Evolutionary conservation across 176 grass and related monocot genomes (phyloP), one percentile per base, ranked within the genome.

Genomic region (Musa acuminata): DNA sequence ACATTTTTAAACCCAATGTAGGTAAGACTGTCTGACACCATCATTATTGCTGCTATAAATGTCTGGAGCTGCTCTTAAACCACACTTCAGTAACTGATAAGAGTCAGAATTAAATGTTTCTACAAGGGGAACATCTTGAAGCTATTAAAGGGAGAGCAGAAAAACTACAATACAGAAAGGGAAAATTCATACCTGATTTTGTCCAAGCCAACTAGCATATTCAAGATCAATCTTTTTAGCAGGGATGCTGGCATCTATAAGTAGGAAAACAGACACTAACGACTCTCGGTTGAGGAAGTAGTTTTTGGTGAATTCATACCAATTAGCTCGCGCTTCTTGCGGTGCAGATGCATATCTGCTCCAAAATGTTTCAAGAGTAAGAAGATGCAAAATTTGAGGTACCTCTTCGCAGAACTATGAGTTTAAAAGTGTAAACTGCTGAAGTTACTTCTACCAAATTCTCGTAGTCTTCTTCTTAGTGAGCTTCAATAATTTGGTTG

Each of bases 211-310:
- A 82, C 95, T 93, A 70, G 95, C 90, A 81, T 93, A 98, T 69
- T 98, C 95, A 83, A 98, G 90, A 87, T 98, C 95, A 76, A 98
- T 93, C 81, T 98, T 89, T 78, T 98, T 98, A 59, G 88, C 84
- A 51, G 95, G 95, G 62, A 98, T 98, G 86, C 90, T 98, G 70
- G 90, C 95, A 94, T 98, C 90, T 80, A 93, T 85, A 84, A 98
- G 90, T 52, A 98, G 84, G 78, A 98, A 93, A 53, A 98, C 90
- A 22, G 95, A 93, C 13, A 98, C 88, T 64, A 98, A 81, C 73
- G 82, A 83, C 27, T 89, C 83, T 69, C 95, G 80, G 14, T 82
- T 81, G 72, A 89, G 82, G 76, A 93, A 94, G 79, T 91, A 98
- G 74, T 85, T 88, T 91, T 92, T 89, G 48, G 95, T 98, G 73